phyloP scores from a whole-genome alignment of 23 red algal genomes.

The Gracilariopsis chorda region DNA sequence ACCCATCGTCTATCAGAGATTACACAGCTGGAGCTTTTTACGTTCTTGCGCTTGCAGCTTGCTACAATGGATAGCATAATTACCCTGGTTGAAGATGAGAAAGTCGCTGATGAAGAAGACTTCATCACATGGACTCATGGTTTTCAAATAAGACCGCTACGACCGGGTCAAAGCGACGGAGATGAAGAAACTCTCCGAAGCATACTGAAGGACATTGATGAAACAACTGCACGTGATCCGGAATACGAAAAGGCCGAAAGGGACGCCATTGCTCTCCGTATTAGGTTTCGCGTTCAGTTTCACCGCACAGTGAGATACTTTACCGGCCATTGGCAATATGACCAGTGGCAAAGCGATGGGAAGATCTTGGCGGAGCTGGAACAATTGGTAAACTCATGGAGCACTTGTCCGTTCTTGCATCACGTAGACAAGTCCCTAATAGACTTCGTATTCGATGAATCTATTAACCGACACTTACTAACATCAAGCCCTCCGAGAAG shows the following conservation, averaged over 20 bases:
- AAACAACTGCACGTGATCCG: neutral
- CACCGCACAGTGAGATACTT: slow-evolving; percentile 41
- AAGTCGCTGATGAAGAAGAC: slow-evolving; percentile 60
- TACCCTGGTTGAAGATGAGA: slow-evolving; percentile 41
- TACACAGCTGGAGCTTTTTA: slow-evolving; percentile 33
- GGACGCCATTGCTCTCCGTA: slow-evolving; percentile 12
- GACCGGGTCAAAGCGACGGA: neutral
- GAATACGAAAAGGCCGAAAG: neutral
- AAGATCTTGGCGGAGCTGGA: neutral
- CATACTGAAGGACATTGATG: slow-evolving; percentile 27
- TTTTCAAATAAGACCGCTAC: slow-evolving; percentile 46
- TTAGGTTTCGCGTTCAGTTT: slow-evolving; percentile 42
- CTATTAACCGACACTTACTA: slow-evolving; percentile 58
- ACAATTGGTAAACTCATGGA: slow-evolving; percentile 29
- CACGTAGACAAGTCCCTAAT: slow-evolving; percentile 15
- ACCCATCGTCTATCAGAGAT: slow-evolving; percentile 43
- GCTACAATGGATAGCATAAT: slow-evolving; percentile 46
- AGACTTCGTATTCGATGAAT: slow-evolving; percentile 30
- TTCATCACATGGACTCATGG: slow-evolving; percentile 59
- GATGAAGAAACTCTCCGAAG: slow-evolving; percentile 29
- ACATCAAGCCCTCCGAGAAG: slow-evolving; percentile 49
- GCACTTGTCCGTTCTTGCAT: neutral
- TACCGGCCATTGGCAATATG: slow-evolving; percentile 3
- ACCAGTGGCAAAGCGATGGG: neutral
- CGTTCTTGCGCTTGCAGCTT: slow-evolving; percentile 48